Conservation (phyloP, 441 rosid species). For the Theobroma grandiflorum region DNA sequence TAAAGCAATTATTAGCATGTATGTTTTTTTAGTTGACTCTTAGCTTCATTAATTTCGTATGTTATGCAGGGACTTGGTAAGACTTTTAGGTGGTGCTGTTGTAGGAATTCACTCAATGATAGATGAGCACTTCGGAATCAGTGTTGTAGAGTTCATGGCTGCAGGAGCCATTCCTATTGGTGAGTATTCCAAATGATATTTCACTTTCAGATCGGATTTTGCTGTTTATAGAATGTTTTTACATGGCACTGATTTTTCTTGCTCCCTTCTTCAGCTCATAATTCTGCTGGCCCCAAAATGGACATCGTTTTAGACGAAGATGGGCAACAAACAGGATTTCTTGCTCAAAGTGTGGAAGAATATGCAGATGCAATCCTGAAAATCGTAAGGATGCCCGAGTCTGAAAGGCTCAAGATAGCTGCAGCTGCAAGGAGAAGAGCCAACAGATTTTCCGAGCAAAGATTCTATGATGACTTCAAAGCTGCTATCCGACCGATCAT, state of each 20-base stretch:
- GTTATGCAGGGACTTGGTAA: constrained; percentile 72
- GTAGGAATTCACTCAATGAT: constrained; percentile 90
- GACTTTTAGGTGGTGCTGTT: constrained; percentile 71
- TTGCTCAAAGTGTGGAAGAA: constrained; percentile 71
- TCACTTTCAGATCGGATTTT: background rate
- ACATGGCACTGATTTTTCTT: constrained; percentile 7
- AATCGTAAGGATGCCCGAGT: constrained; percentile 62
- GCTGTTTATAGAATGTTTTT: background rate
- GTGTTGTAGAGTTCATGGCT: constrained; percentile 96
- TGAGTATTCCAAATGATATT: constrained; percentile 30
- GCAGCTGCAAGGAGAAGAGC: constrained; percentile 80
- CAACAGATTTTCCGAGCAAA: constrained; percentile 70
- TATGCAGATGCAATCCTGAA: constrained; percentile 74
- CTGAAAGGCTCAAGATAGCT: constrained; percentile 75
- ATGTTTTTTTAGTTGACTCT: background rate
- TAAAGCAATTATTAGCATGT: background rate
- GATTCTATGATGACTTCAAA: constrained; percentile 75
- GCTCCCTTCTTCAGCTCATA: constrained; percentile 66
- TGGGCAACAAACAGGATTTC: constrained; percentile 83
- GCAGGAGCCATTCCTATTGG: constrained; percentile 96
- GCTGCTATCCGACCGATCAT: constrained; percentile 67
- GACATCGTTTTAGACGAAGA: constrained; percentile 90
- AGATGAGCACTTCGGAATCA: constrained; percentile 92
- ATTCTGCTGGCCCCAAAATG: constrained; percentile 95
- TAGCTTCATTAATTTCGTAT: constrained; percentile 11